Evolutionary conservation across 2,329 filamentous ascomycete genomes (phyloP).

Genomic region (Fusarium chaquense): DNA sequence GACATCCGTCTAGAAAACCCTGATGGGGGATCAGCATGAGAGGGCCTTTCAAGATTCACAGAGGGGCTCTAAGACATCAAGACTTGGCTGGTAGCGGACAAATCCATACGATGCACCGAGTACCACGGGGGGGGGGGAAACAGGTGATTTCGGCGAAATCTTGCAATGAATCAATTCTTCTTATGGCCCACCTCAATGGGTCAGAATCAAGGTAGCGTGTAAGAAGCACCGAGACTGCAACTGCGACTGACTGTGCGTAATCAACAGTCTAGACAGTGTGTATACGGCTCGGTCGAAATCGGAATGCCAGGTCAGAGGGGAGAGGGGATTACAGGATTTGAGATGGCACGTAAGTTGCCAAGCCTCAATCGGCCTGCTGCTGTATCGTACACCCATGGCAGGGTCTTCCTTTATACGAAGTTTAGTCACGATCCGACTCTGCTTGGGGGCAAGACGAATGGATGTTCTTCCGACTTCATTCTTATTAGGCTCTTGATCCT

Average conservation of each 20-base stretch:
- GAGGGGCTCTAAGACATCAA: conserved; percentile 17
- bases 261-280: conserved; percentile 9
- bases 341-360: conserved; percentile 17
- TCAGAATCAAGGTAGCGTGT: conserved; percentile 11
- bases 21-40: not conserved
- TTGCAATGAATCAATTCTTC: conserved; percentile 12
- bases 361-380: conserved; percentile 1
- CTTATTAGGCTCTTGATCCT: conserved; percentile 12
- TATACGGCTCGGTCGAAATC: conserved; percentile 46
- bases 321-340: conserved; percentile 5
- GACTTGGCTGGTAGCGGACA: conserved; percentile 13
- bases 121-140: conserved; percentile 33
- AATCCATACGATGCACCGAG: conserved; percentile 19
- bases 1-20: conserved; percentile 7
- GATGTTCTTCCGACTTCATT: conserved; percentile 2
- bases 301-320: conserved; percentile 31
- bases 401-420: conserved; percentile 27
- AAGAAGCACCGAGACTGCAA: conserved; percentile 13
- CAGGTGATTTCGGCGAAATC: conserved; percentile 42
- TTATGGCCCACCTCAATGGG: conserved; percentile 32
- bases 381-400: conserved; percentile 27
- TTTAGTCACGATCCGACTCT: conserved; percentile 2
- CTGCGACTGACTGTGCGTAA: conserved; percentile 2
- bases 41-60: conserved; percentile 11
- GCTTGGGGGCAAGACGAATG: conserved; percentile 1